phyloP scores from a whole-genome alignment of 1,284 basidiomycete species.

The Malassezia dermatis region DNA sequence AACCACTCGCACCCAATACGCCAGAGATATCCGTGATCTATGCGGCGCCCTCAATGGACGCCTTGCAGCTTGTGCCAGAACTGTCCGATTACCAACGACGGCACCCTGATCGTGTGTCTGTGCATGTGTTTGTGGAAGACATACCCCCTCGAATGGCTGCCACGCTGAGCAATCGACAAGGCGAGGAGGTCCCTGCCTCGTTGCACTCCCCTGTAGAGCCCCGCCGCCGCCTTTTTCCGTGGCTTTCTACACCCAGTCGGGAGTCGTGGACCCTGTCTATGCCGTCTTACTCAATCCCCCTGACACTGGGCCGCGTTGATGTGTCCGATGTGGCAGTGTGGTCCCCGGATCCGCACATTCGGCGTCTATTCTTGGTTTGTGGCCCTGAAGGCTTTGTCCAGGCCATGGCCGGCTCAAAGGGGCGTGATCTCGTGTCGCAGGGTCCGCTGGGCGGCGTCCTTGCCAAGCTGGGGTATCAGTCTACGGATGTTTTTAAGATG shows the following conservation, averaged over 20 bases:
- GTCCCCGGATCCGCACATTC: background rate
- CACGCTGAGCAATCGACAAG: background rate
- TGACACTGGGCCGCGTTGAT: background rate
- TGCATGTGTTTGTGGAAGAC: constrained; percentile 6
- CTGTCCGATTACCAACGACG: background rate
- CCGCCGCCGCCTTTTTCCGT: background rate
- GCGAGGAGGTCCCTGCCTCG: background rate
- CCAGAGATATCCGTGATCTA: constrained; percentile 9
- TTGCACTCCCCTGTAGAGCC: background rate
- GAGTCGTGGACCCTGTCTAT: background rate
- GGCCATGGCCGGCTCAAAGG: constrained; percentile 9
- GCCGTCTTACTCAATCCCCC: background rate
- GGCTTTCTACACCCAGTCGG: background rate
- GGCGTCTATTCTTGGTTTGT: constrained; percentile 12
- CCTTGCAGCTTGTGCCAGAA: constrained; percentile 9
- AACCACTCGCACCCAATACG: background rate
- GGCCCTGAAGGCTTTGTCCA: constrained; percentile 15
- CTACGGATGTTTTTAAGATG: constrained; percentile 10
- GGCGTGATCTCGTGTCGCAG: constrained; percentile 8
- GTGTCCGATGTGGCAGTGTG: background rate
- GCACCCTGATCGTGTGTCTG: background rate
- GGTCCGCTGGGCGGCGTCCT: constrained; percentile 9
- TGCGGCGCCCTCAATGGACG: constrained; percentile 9
- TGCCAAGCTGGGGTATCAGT: constrained; percentile 4
- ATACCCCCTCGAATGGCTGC: background rate